These are phyloP conservation scores for Coccomyxa sp. DNA, from an alignment of 139 green algal species.

Conservation along the genomic window DNA sequence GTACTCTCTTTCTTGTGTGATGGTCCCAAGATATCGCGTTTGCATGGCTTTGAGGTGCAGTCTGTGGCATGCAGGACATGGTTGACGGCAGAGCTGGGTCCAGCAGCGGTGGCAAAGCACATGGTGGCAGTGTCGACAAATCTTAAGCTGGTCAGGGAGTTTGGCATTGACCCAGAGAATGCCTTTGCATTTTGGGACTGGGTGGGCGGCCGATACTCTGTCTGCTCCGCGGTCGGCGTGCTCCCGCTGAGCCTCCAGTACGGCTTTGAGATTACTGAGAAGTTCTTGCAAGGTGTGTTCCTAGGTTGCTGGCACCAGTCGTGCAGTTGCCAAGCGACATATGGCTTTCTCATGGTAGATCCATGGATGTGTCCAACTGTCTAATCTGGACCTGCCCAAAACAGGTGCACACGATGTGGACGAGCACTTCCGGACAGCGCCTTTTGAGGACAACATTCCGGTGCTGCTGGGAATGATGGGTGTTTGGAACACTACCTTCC, in stretches of 20 bases:
- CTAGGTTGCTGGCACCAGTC: background rate
- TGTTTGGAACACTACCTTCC: slow-evolving; percentile 97
- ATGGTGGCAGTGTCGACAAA: slow-evolving; percentile 99
- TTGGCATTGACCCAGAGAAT: slow-evolving; percentile 97
- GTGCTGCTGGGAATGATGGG: slow-evolving; percentile 89
- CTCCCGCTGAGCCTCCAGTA: slow-evolving; percentile 96
- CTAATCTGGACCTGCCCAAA: background rate
- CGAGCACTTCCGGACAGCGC: slow-evolving; percentile 84
- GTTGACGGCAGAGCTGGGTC: slow-evolving; percentile 72
- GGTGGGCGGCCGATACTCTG: slow-evolving; percentile 95
- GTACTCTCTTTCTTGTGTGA: too few species aligned
- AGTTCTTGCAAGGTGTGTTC: slow-evolving; percentile 73
- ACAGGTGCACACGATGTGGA: slow-evolving; percentile 80
- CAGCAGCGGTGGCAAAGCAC: slow-evolving; percentile 87
- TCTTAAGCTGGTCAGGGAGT: slow-evolving; percentile 95
- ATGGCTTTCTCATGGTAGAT: background rate
- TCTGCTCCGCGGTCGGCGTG: slow-evolving; percentile 93
- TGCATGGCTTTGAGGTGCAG: too few species aligned
- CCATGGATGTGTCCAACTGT: background rate
- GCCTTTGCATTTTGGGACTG: slow-evolving; percentile 99
- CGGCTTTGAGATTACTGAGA: slow-evolving; percentile 82
- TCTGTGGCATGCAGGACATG: slow-evolving; percentile 46
- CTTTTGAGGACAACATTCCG: slow-evolving; percentile 91
- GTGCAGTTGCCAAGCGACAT: background rate
- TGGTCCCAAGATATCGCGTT: too few species aligned